Conservation (phyloP, 345 rosid species). For the Tarenaya hassleriana region DNA sequence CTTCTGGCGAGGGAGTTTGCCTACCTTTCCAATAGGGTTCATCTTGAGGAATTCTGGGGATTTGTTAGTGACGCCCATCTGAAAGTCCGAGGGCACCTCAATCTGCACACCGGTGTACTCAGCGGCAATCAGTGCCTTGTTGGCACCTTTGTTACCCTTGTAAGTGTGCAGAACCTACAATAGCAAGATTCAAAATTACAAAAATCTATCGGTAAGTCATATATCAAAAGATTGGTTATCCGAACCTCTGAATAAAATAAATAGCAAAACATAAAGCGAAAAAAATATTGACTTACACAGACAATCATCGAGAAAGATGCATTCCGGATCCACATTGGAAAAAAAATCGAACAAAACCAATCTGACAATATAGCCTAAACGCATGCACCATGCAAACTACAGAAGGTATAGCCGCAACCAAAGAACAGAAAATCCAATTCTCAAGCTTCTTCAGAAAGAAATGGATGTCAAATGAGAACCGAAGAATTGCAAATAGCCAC, state of each 20-base stretch:
- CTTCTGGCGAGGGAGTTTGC: background rate
- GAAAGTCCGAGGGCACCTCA: constrained; percentile 44
- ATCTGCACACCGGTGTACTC: constrained; percentile 76
- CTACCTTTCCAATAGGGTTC: constrained; percentile 97
- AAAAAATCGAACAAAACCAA: too few species aligned
- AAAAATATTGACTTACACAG: too few species aligned
- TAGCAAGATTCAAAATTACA: background rate
- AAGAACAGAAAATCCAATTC: too few species aligned
- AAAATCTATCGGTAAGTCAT: constrained; percentile 3
- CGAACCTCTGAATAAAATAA: background rate
- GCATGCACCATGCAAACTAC: too few species aligned
- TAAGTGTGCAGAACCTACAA: constrained; percentile 52
- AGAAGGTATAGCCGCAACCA: too few species aligned
- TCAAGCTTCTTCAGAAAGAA: too few species aligned
- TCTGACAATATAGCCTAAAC: too few species aligned
- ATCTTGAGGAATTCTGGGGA: constrained; percentile 72
- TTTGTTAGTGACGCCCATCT: constrained; percentile 81
- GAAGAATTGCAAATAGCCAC: too few species aligned
- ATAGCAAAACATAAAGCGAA: background rate
- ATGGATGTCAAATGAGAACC: too few species aligned
- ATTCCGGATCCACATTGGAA: too few species aligned
- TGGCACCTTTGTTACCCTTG: constrained; percentile 52
- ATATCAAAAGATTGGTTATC: background rate
- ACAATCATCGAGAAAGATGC: too few species aligned
- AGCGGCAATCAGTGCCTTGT: constrained; percentile 68